Evolutionary conservation across 2,329 filamentous ascomycete genomes (phyloP), one percentile per base, ranked within the genome.

Genomic region (Aspergillus sp.): DNA sequence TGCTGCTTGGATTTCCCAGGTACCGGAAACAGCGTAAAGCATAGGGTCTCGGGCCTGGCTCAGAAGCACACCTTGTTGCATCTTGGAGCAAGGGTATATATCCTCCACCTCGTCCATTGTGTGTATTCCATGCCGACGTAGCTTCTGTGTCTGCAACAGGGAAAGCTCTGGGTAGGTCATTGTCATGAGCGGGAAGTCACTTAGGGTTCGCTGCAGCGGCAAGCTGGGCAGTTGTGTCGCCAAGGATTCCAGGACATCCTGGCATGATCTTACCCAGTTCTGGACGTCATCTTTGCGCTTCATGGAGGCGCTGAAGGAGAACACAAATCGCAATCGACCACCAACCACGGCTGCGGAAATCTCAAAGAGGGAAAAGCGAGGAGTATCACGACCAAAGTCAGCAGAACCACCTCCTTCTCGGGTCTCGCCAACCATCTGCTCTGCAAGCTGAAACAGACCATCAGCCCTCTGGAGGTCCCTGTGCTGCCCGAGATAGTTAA

Each of bases 221-320:
- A 72, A 57, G 6, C 60, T 57, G 1, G 57, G 65, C 6, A 77
- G 55, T 43, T 65, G 53, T 27, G 67, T 61, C 0, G 69, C 67
- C 9, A 75, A 57, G 0, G 62, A 62, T 6, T 63, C 59, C 3
- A 81, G 68, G 0, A 70, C 67, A 3, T 69, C 39, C 15, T 70
- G 66, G 52, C 74, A 81, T 31, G 67, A 63, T 0, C 66, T 65
- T 4, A 82, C 71, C 80, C 80, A 82, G 15, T 66, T 37, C 7
- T 68, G 66, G 17, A 83, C 78, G 0, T 66, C 64, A 2, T 71
- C 63, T 56, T 82, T 79, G 59, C 82, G 77, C 11, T 67, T 66
- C 77, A 82, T 82, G 21, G 73, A 67, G 11, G 73, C 70, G 61
- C 82, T 83, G 67, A 79, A 82, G 0, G 79, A 79, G 62, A 83